Evolutionary conservation across 2,329 filamentous ascomycete genomes (phyloP).

Genomic region (Chaetomium sp.): DNA sequence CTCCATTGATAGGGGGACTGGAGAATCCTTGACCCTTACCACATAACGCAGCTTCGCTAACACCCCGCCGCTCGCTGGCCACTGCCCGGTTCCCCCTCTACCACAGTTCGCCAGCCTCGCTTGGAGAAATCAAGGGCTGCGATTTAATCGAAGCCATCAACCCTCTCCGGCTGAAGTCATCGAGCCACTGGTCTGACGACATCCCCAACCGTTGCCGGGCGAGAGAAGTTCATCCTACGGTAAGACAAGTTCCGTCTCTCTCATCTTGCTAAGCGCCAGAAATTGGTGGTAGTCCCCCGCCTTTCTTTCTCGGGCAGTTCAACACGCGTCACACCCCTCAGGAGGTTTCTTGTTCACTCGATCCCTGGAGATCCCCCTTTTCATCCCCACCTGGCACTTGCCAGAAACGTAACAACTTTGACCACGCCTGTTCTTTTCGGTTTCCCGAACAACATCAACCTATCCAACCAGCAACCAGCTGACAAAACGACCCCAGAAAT

Average conservation of each 20-base stretch:
- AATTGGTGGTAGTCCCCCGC: slow-evolving; percentile 17
- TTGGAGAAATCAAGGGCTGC: slow-evolving; percentile 26
- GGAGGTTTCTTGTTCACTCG: background rate
- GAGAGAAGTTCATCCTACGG: slow-evolving; percentile 25
- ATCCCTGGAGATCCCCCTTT: background rate
- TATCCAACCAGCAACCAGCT: background rate
- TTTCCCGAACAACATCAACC: background rate
- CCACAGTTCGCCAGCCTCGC: slow-evolving; percentile 30
- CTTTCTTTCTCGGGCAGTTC: slow-evolving; percentile 15
- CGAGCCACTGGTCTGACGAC: slow-evolving; percentile 30
- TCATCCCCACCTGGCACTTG: background rate
- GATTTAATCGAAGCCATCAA: slow-evolving; percentile 31
- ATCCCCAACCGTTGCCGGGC: slow-evolving; percentile 33
- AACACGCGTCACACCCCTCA: slow-evolving; percentile 1
- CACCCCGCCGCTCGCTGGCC: slow-evolving; percentile 34
- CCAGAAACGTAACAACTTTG: background rate
- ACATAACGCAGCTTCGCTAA: slow-evolving; percentile 37
- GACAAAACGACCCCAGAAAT: background rate
- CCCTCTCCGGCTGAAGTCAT: slow-evolving; percentile 36
- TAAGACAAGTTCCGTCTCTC: slow-evolving; percentile 19
- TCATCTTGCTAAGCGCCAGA: slow-evolving; percentile 26
- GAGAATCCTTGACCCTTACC: slow-evolving; percentile 38
- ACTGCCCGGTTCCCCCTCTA: slow-evolving; percentile 27
- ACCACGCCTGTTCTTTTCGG: background rate
- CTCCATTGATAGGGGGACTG: slow-evolving; percentile 26